phyloP scores from a whole-genome alignment of 495 filamentous ascomycete genomes.

The Penicillium odoratum region DNA sequence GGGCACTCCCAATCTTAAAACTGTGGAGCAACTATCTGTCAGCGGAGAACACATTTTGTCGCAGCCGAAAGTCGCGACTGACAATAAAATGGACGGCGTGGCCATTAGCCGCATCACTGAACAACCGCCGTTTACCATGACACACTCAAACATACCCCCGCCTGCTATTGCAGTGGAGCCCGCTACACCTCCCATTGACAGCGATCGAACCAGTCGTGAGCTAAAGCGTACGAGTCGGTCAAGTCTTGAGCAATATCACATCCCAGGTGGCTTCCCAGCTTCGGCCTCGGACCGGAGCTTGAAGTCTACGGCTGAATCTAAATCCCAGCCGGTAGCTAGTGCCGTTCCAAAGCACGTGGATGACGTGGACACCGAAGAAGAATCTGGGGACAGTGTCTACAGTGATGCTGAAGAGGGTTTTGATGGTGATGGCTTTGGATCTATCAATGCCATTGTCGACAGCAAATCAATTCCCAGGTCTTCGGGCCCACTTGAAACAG shows the following conservation, averaged over 20 bases:
- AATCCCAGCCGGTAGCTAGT: conserved; percentile 11
- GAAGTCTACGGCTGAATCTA: conserved; percentile 10
- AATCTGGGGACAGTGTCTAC: conserved; percentile 70
- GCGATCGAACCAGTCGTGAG: conserved; percentile 12
- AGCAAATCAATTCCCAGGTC: conserved; percentile 39
- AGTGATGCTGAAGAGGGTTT: conserved; percentile 86
- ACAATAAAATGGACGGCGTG: conserved; percentile 4
- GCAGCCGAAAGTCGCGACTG: neutral
- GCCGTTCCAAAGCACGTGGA: conserved; percentile 16
- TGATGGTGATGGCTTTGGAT: conserved; percentile 75
- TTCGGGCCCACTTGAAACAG: conserved; percentile 7
- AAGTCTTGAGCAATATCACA: conserved; percentile 41
- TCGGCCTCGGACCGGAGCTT: conserved; percentile 27
- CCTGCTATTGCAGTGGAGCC: conserved; percentile 47
- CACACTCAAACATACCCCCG: conserved; percentile 20
- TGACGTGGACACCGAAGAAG: conserved; percentile 44
- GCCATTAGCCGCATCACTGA: conserved; percentile 4
- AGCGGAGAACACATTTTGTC: conserved; percentile 2
- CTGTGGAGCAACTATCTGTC: conserved; percentile 20
- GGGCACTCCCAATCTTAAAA: conserved; percentile 7
- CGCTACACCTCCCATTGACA: conserved; percentile 24
- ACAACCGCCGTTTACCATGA: conserved; percentile 4
- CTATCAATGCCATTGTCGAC: conserved; percentile 81
- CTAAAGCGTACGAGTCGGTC: conserved; percentile 19
- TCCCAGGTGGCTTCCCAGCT: conserved; percentile 41